Evolutionary conservation across 208 protist genomes (phyloP), one percentile per base, ranked within the genome.

Genomic region (Trypanosoma caninum): DNA sequence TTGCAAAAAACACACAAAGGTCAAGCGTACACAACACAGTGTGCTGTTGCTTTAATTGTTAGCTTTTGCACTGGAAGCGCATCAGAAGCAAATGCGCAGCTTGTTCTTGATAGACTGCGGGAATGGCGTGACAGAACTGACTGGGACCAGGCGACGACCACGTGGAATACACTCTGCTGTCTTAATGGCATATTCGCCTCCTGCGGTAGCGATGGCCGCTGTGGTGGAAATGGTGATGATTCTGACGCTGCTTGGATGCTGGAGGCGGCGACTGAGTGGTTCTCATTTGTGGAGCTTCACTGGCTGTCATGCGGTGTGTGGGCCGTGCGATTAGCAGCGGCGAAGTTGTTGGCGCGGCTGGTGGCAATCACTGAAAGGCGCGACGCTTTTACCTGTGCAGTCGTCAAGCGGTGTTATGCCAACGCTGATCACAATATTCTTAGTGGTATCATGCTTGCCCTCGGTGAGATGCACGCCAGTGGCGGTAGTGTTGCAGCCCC

Each of bases 301-400:
- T 74, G 68, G 68, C 54, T 67, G 27, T 52, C 44, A 62, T 71
- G 18, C 48, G 63, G 61, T 41, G 30, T 62, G 16, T 54, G 73
- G 44, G 70, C 63, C 7, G 62, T 77, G 33, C 65, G 50, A 8
- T 52, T 65, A 34, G 46, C 59, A n/a, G 31, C 65, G 0, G 60
- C 61, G 10, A 33, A 65, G 41, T 35, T 69, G 13, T 16, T 69
- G 35, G 61, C 67, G 25, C 60, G 64, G 9, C 58, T 71, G 47
- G 70, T 60, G 20, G 46, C 65, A 61, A n/a, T 50, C 9, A 60
- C 68, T 6, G 59, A 34, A 10, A 9, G 27, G 11, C 30, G 37
- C n/a, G 48, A 62, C 34, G 41, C 14, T 25, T 82, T 54, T 64
- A 73, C 60, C 27, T 57, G 20, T 37, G 40, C 59, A 23, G 28